Evolutionary conservation across 148 eudicot genomes (phyloP), one percentile per base, ranked within the genome.

Genomic region (Agrostemma githago): DNA sequence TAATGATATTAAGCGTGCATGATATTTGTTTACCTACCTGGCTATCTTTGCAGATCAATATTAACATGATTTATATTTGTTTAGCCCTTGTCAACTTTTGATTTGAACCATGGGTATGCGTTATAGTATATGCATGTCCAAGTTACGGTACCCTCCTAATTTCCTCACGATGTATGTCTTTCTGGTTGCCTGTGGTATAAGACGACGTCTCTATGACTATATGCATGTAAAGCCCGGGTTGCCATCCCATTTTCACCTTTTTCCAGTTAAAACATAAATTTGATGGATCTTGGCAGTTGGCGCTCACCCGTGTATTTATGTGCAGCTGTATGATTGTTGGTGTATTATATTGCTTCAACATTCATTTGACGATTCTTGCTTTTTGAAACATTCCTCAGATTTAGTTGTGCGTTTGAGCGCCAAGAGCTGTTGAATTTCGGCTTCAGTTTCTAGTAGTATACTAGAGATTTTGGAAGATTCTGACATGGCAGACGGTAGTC

Each of bases 401-500:
- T 72, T 73, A 56, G 20, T 51, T 17, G 26, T 66, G 37, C 43
- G 20, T n/a, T 75, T 51, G 72, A 75, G 59, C 43, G 15, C 61
- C 57, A 39, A 61, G 63, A 58, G 64, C 34, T 70, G 58, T 56
- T 51, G 68, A 20, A 80, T 48, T 54, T 68, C 72, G 60, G 39
- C 68, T 44, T 78, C 79, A n/a, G 37, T 68, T 37, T 68, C 60
- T 15, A 71, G 74, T 64, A 74, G 74, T 57, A 67, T 66, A 81
- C 20, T 69, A 16, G 80, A 59, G 54, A 78, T 63, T 75, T 78
- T 53, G 72, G 76, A 76, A 17, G 80, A 79, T 66, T 70, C 76
- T 60, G 78, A 62, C 20, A 85, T 83, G 88, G 90, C 88, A 59
- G 88, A 81, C 72, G 82, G 68, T 41, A 87, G 88, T 81, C 85